A percentile compares a stretch with the other conserved stretches of the same genome.
Evolutionary conservation across 2,329 filamentous ascomycete genomes (phyloP).

Genomic region (Pestalotiopsis sp.): DNA sequence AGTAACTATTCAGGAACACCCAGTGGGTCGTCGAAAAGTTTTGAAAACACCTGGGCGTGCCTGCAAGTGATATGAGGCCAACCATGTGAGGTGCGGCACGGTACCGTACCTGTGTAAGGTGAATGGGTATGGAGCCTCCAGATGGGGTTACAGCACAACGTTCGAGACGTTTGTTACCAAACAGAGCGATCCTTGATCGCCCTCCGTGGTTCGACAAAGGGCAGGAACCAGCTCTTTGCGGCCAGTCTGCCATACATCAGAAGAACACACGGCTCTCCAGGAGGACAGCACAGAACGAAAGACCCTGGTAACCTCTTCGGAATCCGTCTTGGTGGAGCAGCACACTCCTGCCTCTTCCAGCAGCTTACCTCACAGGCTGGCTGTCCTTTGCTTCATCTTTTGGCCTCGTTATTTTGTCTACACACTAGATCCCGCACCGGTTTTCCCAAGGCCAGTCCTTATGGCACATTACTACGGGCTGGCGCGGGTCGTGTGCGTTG

Average conservation of each 20-base stretch:
- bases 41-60: not conserved
- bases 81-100: not conserved
- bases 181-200: slow-evolving; percentile 12
- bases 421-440: not conserved
- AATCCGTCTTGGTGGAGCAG: not conserved
- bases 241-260: not conserved
- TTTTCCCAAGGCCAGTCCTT: not conserved
- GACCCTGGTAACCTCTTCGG: not conserved
- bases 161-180: slow-evolving; percentile 14
- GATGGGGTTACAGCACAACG: slow-evolving; percentile 11
- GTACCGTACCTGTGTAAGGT: not conserved
- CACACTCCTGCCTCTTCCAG: slow-evolving; percentile 5
- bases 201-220: slow-evolving; percentile 3
- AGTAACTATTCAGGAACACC: not conserved
- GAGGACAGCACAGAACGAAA: not conserved
- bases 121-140: not conserved
- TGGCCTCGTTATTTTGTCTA: not conserved
- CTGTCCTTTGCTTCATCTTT: not conserved
- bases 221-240: not conserved
- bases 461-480: not conserved
- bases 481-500: not conserved
- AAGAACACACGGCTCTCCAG: not conserved
- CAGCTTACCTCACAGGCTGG: not conserved
- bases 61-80: not conserved
- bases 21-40: not conserved